Base-by-base conservation (phyloP, 306 rosid species). In the Inga oerstediana region DNA sequence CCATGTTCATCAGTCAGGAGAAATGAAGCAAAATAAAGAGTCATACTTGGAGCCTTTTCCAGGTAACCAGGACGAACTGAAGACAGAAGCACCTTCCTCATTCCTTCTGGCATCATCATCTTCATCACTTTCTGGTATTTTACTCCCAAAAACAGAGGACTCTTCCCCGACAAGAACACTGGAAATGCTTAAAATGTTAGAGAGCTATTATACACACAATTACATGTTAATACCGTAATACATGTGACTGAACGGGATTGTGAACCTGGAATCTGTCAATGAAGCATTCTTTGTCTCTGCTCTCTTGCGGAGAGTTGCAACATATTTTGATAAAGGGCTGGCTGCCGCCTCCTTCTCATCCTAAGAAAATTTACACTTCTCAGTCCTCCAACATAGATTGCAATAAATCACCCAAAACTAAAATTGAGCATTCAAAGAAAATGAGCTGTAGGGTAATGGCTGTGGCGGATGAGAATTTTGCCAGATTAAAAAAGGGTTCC, bases 51-150 rank as follows among this genome's bases (percentile, higher is more conserved):
- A 49, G 68, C 79, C 89, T 44, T 77, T 88, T 89, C 99, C 97
- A 0, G 99, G 98, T 78, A 96, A 84, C 99, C 99, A 96, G 48
- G 98, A 85, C 46, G 98, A 96, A 75, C 89, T 87, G 87, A 96
- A 94, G 80, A 84, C 89, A 22, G 89, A 80, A 68, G 84, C 76
- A 72, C 97, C 97, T 83, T 90, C 79, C 65, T 84, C 90, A n/a
- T 87, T 83, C 71, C 46, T 69, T 44, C 72, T 77, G 79, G 83
- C 84, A 80, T 88, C 91, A 52, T 88, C 66, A 59, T 59, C 94
- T 75, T 86, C 93, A 22, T 92, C 94, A 70, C 93, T 93, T 77
- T 85, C 97, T 41, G 79, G 58, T 81, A 82, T 78, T 65, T 88
- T 88, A 17, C 88, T 88, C 65, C 92, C 88, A 79, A 93, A 92